phyloP scores from a whole-genome alignment of 1,139 yeast genomes.

The Taiozyma sp. region DNA sequence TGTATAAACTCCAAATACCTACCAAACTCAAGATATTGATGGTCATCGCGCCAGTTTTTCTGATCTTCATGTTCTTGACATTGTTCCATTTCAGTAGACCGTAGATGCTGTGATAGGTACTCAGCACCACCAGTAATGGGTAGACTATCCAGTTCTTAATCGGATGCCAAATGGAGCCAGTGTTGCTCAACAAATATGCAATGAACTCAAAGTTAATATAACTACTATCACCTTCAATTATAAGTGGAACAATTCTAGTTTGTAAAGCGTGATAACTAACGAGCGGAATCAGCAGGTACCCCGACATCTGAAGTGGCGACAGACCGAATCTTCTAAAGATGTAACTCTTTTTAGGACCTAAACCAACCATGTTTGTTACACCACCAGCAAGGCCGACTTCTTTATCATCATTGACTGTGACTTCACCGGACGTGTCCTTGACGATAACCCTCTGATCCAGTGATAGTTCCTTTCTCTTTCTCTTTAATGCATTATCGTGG shows the following conservation, averaged over 20 bases:
- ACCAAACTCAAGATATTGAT: constrained; percentile 16
- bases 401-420: constrained; percentile 34
- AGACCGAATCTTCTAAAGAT: constrained; percentile 33
- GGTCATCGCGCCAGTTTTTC: constrained; percentile 16
- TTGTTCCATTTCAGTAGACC: constrained; percentile 35
- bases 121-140: constrained; percentile 24
- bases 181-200: constrained; percentile 34
- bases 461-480: constrained; percentile 15
- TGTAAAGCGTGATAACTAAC: constrained; percentile 42
- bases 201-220: constrained; percentile 50
- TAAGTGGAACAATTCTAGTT: constrained; percentile 44
- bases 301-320: constrained; percentile 53
- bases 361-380: constrained; percentile 41
- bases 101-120: constrained; percentile 35
- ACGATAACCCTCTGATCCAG: constrained; percentile 18
- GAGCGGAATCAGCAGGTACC: constrained; percentile 46
- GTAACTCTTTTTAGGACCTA: constrained; percentile 45
- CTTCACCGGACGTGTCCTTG: constrained; percentile 7
- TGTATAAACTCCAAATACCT: constrained; percentile 14
- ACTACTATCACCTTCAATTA: constrained; percentile 61
- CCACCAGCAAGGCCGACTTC: constrained; percentile 59
- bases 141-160: constrained; percentile 24
- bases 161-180: constrained; percentile 18
- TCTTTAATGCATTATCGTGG: constrained; percentile 5
- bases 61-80: constrained; percentile 15